Conservation (phyloP, 2,329 filamentous ascomycete genomes). For the Dactylonectria estremocensis region DNA sequence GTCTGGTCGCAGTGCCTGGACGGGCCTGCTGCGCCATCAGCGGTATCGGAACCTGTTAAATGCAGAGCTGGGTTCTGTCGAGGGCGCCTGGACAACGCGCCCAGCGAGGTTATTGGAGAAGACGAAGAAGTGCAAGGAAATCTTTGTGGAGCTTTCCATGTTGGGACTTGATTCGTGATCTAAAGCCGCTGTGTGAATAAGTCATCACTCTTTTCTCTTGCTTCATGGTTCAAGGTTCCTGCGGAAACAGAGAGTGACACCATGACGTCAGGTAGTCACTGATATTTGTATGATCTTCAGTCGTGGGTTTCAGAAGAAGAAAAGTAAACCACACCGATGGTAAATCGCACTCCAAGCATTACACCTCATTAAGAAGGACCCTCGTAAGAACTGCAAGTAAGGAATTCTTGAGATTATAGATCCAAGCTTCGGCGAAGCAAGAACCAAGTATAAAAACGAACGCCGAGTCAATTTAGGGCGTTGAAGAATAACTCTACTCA, state of each 20-base stretch:
- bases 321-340: no score
- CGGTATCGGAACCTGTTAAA: slow-evolving; percentile 45
- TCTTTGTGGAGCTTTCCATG: slow-evolving; percentile 44
- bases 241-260: not conserved
- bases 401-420: no score
- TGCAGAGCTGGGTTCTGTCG: slow-evolving; percentile 44
- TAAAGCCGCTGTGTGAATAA: not conserved
- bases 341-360: no score
- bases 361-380: no score
- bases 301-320: no score
- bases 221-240: not conserved
- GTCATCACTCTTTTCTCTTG: not conserved
- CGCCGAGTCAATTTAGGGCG: slow-evolving; percentile 16
- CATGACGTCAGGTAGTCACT: not conserved
- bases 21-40: slow-evolving; percentile 40
- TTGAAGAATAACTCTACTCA: slow-evolving; percentile 38
- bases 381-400: no score
- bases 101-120: slow-evolving; percentile 40
- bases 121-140: slow-evolving; percentile 36
- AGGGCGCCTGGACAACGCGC: slow-evolving; percentile 42
- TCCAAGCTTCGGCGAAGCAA: no score
- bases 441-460: not conserved
- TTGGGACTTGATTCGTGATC: slow-evolving; percentile 34
- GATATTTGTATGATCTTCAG: no score
- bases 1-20: slow-evolving; percentile 45